Base-by-base conservation (phyloP, 139 green algal genomes). In the Micractinium sp. region DNA sequence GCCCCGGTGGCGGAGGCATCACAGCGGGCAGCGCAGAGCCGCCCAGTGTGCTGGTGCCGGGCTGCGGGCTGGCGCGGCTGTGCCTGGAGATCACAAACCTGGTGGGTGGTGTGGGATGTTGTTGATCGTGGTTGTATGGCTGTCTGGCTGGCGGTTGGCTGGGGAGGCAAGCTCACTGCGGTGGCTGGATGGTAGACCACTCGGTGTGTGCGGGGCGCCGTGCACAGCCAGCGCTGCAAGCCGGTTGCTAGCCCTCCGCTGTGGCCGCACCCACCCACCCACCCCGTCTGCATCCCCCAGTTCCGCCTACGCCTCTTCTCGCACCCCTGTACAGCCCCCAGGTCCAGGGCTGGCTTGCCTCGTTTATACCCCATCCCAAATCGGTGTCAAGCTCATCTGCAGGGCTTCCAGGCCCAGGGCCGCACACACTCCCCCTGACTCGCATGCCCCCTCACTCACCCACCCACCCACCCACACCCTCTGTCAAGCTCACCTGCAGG, bases 21-120 rank as follows among this genome's bases (percentile, higher is more conserved):
- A 73, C 83, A 13, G 83, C 31, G 7, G 67, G 60, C 35, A 39
- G 60, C 36, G 16, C 38, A 0, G 38, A 73, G n/a, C 85, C 85
- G 27, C 85, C 85, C 23, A 63, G 3, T 5, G 90, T 93, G 36
- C 93, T 99, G 35, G 92, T 99, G 22, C 98, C 98, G 0, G 98
- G 98, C 9, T 94, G 93, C 0, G 98, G 98, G 31, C 90, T 99
- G 41, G 98, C 89, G 0, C 91, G 98, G 25, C 92, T 99, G 85
- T 96, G 93, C 79, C 87, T 94, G 15, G 96, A 98, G 27, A 88
- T 98, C 0, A 90, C 93, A 23, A 88, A 76, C 7, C 4, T 85
- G 89, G 80, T 87, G 87, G 36, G 74, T 35, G 22, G 61, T 53
- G 53, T 0, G 53, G 13, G 2, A 2, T 27, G 69, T 76, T 71